phyloP scores from a whole-genome alignment of 208 protist species.

The Herpetomonas tarakana region DNA sequence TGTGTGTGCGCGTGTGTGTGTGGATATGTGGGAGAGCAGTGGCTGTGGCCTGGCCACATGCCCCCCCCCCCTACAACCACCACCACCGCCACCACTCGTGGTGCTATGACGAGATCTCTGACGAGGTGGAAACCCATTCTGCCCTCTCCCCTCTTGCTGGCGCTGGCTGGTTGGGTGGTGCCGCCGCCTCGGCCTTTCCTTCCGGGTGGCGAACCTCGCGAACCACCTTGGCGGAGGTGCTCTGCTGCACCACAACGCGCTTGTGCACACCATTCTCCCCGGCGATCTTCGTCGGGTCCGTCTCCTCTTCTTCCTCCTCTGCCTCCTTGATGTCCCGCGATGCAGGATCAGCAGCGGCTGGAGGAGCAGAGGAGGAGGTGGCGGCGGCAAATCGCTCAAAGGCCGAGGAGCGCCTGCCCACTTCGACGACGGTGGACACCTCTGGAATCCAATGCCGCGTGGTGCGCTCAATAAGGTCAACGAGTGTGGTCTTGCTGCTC shows the following conservation, averaged over 20 bases:
- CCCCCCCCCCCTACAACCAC: no score
- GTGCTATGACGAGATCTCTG: no score
- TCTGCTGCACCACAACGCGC: background rate
- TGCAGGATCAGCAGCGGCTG: background rate
- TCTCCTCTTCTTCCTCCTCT: background rate
- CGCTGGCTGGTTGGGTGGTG: no score
- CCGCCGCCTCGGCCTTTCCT: no score
- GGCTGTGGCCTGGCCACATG: no score
- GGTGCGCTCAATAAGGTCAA: constrained; percentile 89
- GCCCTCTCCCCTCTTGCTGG: no score
- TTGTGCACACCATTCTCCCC: background rate
- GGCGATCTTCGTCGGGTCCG: background rate
- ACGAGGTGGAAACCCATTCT: no score
- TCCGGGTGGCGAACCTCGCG: background rate
- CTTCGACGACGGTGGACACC: constrained; percentile 65
- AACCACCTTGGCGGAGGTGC: background rate
- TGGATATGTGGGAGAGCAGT: no score
- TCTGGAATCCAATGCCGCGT: constrained; percentile 90
- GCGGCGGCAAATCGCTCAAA: constrained; percentile 21
- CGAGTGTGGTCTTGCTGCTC: constrained; percentile 79
- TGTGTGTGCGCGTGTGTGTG: no score
- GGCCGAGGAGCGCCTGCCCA: constrained; percentile 19
- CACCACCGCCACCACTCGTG: no score
- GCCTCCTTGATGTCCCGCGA: background rate
- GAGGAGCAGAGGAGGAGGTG: background rate